phyloP scores from a whole-genome alignment of 306 rosid species.

The Malus orientalis region DNA sequence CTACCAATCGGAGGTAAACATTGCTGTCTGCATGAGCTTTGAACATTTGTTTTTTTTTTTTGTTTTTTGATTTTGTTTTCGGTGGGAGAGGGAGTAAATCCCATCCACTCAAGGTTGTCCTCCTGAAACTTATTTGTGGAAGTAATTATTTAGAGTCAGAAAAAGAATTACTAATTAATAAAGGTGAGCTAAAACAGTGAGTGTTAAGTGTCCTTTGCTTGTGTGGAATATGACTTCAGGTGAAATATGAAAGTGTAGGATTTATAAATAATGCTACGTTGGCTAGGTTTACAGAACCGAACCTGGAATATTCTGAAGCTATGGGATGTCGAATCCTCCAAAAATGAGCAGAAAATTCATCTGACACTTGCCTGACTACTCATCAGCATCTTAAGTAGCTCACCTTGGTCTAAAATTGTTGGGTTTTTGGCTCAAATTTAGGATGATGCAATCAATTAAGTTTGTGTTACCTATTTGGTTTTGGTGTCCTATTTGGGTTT shows the following conservation, averaged over 20 bases:
- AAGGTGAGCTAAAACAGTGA: background rate
- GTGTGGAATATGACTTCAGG: background rate
- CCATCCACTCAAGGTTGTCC: background rate
- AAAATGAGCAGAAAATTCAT: background rate
- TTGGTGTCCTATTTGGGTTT: too few species aligned
- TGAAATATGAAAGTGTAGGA: background rate
- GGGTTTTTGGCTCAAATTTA: too few species aligned
- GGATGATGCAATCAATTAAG: too few species aligned
- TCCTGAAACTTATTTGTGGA: background rate
- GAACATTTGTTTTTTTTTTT: background rate
- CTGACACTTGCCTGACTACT: background rate
- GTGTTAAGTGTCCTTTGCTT: background rate
- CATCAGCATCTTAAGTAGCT: background rate
- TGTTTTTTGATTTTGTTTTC: background rate
- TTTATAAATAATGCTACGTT: background rate
- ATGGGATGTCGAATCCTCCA: background rate
- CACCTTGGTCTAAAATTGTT: background rate
- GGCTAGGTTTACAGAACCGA: background rate
- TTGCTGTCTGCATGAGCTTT: conserved; percentile 8
- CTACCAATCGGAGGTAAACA: conserved; percentile 54
- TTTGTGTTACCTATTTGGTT: too few species aligned
- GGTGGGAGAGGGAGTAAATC: background rate
- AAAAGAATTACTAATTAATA: background rate
- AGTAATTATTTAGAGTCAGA: background rate
- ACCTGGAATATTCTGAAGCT: background rate